phyloP scores from a whole-genome alignment of 306 rosid genomes.

The Calophaca sinica region DNA sequence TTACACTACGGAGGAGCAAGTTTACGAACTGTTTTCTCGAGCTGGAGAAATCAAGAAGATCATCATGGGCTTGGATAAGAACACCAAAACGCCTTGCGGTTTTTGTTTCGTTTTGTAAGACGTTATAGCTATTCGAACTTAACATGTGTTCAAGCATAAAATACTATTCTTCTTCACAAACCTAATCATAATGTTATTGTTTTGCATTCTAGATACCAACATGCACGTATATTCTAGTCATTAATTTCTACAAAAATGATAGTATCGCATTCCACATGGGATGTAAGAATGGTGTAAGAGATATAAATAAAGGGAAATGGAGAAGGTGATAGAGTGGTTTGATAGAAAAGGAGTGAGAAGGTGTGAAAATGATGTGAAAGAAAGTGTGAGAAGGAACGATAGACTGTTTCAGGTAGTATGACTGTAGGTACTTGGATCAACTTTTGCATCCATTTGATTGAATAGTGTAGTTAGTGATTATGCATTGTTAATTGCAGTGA shows the following conservation, averaged over 20 bases:
- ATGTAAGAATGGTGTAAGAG: not conserved
- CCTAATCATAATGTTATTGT: not conserved
- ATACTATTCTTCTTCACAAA: not conserved
- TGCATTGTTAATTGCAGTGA: constrained; percentile 10
- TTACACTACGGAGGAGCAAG: constrained; percentile 96
- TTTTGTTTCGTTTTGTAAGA: constrained; percentile 89
- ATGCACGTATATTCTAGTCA: not conserved
- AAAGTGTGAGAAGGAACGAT: not conserved
- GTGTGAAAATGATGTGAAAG: not conserved
- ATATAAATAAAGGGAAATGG: not conserved
- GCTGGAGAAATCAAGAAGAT: constrained; percentile 96
- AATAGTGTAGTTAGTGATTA: constrained; percentile 20
- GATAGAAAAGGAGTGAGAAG: not conserved
- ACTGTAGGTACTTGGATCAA: not conserved
- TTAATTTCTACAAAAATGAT: not conserved
- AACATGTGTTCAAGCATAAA: not conserved
- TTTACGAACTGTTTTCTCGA: constrained; percentile 87
- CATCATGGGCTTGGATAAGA: constrained; percentile 98
- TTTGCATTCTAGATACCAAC: not conserved
- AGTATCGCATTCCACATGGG: not conserved
- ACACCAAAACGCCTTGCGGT: constrained; percentile 92
- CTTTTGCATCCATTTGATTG: not conserved
- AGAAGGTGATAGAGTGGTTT: not conserved
- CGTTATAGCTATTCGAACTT: not conserved
- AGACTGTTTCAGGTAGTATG: not conserved